Evolutionary conservation across 352 stramenopile genomes (phyloP).

Genomic region (Phytopythium aichiense): DNA sequence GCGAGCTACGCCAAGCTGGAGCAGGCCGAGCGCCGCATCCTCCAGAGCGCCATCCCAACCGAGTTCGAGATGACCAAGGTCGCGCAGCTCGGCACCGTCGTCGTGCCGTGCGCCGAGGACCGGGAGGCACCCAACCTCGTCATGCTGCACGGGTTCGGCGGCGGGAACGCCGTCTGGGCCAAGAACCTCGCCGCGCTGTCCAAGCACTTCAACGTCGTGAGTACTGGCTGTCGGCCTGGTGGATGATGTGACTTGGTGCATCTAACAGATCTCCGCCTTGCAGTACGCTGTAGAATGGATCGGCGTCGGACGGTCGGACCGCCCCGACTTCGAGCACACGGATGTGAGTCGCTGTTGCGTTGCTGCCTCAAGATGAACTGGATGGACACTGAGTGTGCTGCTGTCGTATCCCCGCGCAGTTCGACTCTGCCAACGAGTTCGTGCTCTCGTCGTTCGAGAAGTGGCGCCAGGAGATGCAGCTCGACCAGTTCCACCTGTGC

Average conservation of each 20-base stretch:
- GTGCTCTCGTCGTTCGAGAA: slow-evolving; percentile 65
- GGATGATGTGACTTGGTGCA: too few species aligned
- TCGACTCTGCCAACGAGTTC: slow-evolving; percentile 74
- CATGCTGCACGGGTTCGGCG: slow-evolving; percentile 76
- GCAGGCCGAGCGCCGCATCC: slow-evolving; percentile 55
- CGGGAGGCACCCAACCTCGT: slow-evolving; percentile 62
- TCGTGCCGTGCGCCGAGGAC: slow-evolving; percentile 70
- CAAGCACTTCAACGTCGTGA: slow-evolving; percentile 84
- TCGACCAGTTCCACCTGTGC: slow-evolving; percentile 69
- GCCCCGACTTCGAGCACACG: slow-evolving; percentile 64
- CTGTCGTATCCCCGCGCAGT: slow-evolving; percentile 26
- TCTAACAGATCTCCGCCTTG: background rate
- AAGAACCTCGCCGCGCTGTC: slow-evolving; percentile 74
- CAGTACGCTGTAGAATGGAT: slow-evolving; percentile 87
- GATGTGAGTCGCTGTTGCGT: slow-evolving; percentile 35
- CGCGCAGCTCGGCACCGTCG: slow-evolving; percentile 67
- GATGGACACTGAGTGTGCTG: background rate
- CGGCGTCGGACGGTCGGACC: slow-evolving; percentile 71
- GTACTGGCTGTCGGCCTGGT: slow-evolving; percentile 1
- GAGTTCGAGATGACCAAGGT: slow-evolving; percentile 81
- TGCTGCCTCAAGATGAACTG: background rate
- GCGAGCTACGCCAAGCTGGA: slow-evolving; percentile 67
- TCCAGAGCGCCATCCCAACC: slow-evolving; percentile 35
- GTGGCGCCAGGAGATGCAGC: slow-evolving; percentile 70
- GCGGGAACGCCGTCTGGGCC: slow-evolving; percentile 80